These are phyloP conservation scores for Leucocoprinus sp. DNA, from an alignment of 768 basidiomycete species.

Conservation along the genomic window DNA sequence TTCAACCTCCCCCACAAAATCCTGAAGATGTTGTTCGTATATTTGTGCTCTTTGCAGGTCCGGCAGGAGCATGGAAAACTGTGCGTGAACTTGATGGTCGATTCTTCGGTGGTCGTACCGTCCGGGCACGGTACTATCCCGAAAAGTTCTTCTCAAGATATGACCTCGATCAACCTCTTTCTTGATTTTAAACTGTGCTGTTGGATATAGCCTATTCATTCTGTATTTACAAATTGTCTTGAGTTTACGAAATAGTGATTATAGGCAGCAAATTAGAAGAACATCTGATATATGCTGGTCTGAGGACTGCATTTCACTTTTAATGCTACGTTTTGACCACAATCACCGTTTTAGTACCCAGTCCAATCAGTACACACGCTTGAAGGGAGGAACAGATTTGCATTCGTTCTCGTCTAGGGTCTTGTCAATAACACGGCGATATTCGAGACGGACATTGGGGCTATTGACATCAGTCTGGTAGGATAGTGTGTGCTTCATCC, in stretches of 20 bases:
- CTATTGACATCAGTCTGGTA: constrained; percentile 72
- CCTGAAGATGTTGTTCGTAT: constrained; percentile 83
- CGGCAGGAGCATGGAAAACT: constrained; percentile 93
- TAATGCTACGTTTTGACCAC: not conserved
- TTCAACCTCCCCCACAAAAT: constrained; percentile 56
- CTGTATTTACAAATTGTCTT: constrained; percentile 2
- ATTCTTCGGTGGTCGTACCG: constrained; percentile 81
- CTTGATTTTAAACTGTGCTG: constrained; percentile 13
- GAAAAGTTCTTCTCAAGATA: constrained; percentile 45
- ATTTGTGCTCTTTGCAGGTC: constrained; percentile 86
- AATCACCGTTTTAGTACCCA: not conserved
- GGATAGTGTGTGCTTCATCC: constrained; percentile 97
- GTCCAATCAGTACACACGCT: constrained; percentile 72
- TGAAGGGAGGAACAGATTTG: constrained; percentile 96
- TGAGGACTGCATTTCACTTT: not conserved
- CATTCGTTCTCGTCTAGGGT: constrained; percentile 96
- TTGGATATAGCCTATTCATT: constrained; percentile 9
- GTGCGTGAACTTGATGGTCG: constrained; percentile 90
- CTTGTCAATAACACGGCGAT: constrained; percentile 75
- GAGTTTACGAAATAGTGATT: not conserved
- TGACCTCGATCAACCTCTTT: constrained; percentile 40
- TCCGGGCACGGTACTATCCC: constrained; percentile 76
- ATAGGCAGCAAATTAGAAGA: not conserved
- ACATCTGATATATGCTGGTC: not conserved
- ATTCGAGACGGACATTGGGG: constrained; percentile 84